Evolutionary conservation across 2,329 filamentous ascomycete species (phyloP).

Genomic region (Botryotinia convoluta): DNA sequence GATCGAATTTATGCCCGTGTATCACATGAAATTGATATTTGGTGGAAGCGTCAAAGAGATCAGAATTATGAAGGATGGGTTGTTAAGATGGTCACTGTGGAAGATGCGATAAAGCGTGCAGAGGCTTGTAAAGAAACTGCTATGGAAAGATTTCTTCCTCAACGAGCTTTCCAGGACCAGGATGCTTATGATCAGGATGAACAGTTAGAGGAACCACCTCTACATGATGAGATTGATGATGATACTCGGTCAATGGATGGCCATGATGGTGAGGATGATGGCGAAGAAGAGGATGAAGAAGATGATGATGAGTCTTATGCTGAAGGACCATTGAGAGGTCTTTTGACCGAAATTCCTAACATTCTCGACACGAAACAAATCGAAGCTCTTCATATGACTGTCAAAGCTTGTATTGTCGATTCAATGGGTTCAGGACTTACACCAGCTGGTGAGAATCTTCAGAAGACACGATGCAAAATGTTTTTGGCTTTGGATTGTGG

Average conservation of each 20-base stretch:
- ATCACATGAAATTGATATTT: constrained; percentile 62
- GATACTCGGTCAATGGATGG: constrained; percentile 43
- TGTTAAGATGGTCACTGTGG: constrained; percentile 58
- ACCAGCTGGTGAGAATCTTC: constrained; percentile 72
- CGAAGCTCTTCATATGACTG: constrained; percentile 93
- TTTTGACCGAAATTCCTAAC: constrained; percentile 90
- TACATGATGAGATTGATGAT: constrained; percentile 52
- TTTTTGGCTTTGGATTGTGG: constrained; percentile 87
- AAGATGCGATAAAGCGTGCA: constrained; percentile 56
- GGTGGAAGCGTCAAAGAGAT: constrained; percentile 61
- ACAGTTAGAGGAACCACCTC: constrained; percentile 45
- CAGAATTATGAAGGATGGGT: constrained; percentile 59
- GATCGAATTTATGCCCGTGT: constrained; percentile 59
- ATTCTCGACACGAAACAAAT: constrained; percentile 94
- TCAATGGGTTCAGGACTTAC: constrained; percentile 69
- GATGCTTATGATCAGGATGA: constrained; percentile 50
- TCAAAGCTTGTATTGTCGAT: constrained; percentile 91
- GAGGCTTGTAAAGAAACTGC: constrained; percentile 59
- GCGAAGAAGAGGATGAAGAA: constrained; percentile 64
- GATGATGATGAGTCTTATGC: constrained; percentile 77
- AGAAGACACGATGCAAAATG: constrained; percentile 86
- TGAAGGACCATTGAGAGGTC: constrained; percentile 74
- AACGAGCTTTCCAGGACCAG: constrained; percentile 31
- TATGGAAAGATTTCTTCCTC: constrained; percentile 47
- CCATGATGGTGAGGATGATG: constrained; percentile 50